Percentiles rank a stretch among this genome's conserved stretches.
phyloP scores from a whole-genome alignment of 371 early-diverging fungal genomes.

The Rhizomucor miehei region DNA sequence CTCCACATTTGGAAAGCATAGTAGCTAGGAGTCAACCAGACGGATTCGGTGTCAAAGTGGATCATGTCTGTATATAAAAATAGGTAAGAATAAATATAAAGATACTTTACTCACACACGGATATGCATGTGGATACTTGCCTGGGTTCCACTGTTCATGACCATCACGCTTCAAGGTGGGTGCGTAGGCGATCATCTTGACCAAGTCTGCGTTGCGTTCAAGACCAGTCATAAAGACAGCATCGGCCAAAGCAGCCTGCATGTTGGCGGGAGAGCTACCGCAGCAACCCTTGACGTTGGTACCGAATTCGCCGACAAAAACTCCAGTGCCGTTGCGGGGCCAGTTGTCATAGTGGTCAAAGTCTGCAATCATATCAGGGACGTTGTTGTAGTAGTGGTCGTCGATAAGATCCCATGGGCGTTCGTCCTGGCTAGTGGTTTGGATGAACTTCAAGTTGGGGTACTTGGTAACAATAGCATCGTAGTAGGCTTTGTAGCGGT shows the following conservation, averaged over 20 bases:
- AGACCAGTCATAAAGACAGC: slow-evolving; percentile 21
- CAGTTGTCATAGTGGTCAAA: slow-evolving; percentile 14
- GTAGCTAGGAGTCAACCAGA: slow-evolving; percentile 22
- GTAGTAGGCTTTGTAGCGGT: slow-evolving; percentile 20
- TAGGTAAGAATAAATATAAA: not conserved
- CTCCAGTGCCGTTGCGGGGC: slow-evolving; percentile 13
- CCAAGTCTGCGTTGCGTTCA: slow-evolving; percentile 26
- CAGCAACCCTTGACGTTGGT: slow-evolving; percentile 20
- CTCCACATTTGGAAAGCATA: slow-evolving; percentile 23
- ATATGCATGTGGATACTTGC: slow-evolving; percentile 6
- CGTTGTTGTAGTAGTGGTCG: slow-evolving; percentile 18
- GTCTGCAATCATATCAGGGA: slow-evolving; percentile 10
- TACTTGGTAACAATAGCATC: slow-evolving; percentile 20
- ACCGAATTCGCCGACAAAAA: slow-evolving; percentile 25
- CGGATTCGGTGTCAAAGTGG: slow-evolving; percentile 18
- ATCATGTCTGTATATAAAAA: slow-evolving; percentile 12
- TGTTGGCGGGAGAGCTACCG: slow-evolving; percentile 18
- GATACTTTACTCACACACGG: not conserved
- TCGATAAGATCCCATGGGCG: slow-evolving; percentile 16
- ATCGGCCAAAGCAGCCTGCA: slow-evolving; percentile 26
- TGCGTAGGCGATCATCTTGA: slow-evolving; percentile 27
- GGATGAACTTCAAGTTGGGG: slow-evolving; percentile 15
- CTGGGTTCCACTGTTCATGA: slow-evolving; percentile 28
- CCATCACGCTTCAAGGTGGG: slow-evolving; percentile 20
- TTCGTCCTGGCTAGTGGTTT: slow-evolving; percentile 9